Conservation (phyloP, 371 early-diverging fungal species). For the Dinochytrium kinnereticum region DNA sequence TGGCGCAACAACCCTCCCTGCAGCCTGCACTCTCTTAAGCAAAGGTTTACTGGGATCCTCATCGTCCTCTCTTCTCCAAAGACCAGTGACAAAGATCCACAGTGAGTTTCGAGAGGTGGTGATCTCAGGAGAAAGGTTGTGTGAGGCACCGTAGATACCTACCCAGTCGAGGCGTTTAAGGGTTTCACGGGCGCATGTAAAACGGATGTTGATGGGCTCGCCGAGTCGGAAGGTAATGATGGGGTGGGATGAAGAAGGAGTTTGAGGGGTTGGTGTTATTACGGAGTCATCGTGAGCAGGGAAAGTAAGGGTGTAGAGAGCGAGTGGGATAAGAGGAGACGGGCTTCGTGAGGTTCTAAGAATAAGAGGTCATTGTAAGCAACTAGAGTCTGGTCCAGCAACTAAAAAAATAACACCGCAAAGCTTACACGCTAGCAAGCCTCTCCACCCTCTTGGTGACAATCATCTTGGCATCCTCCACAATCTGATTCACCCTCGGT, state of each 20-base stretch:
- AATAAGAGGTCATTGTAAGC: background rate
- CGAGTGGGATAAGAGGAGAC: slow-evolving; percentile 32
- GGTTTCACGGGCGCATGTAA: slow-evolving; percentile 73
- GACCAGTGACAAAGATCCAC: slow-evolving; percentile 63
- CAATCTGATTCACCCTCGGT: slow-evolving; percentile 45
- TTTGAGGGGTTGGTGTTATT: background rate
- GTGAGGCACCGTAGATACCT: slow-evolving; percentile 81
- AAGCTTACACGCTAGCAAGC: slow-evolving; percentile 39
- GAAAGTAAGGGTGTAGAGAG: slow-evolving; percentile 42
- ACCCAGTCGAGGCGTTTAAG: slow-evolving; percentile 88
- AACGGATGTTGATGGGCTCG: slow-evolving; percentile 68
- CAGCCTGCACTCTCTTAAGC: slow-evolving; percentile 2
- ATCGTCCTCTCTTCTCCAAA: slow-evolving; percentile 46
- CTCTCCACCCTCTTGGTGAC: slow-evolving; percentile 33
- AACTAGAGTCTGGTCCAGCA: background rate
- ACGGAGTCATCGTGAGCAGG: slow-evolving; percentile 11
- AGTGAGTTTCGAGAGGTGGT: slow-evolving; percentile 78
- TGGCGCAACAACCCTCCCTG: slow-evolving; percentile 20
- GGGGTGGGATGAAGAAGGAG: slow-evolving; percentile 1
- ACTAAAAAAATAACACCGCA: background rate
- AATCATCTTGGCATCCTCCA: slow-evolving; percentile 39
- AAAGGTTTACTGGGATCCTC: slow-evolving; percentile 43
- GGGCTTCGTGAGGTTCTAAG: slow-evolving; percentile 13
- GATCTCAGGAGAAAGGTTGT: slow-evolving; percentile 71
- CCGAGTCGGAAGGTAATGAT: slow-evolving; percentile 58